These are phyloP conservation scores for Byssochlamys sp. DNA, from an alignment of 2,329 filamentous ascomycete species.

Conservation along the genomic window DNA sequence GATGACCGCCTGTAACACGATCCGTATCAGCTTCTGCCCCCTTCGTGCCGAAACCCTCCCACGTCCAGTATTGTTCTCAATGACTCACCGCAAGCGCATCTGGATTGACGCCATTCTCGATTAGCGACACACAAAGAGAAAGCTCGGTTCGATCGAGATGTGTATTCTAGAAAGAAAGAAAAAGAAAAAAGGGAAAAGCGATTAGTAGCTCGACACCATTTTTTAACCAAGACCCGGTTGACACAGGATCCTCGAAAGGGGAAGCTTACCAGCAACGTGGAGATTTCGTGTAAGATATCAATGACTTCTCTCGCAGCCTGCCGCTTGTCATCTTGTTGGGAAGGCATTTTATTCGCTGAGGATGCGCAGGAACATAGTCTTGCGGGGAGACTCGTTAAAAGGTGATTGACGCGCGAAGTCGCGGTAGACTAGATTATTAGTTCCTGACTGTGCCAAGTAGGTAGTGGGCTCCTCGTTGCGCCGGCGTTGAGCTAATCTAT, in stretches of 20 bases:
- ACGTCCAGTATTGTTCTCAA: background rate
- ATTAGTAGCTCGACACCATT: background rate
- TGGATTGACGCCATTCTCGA: constrained; percentile 93
- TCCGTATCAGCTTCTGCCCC: constrained; percentile 3
- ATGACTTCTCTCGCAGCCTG: constrained; percentile 43
- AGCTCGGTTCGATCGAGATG: constrained; percentile 81
- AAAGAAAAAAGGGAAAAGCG: background rate
- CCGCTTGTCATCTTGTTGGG: constrained; percentile 37
- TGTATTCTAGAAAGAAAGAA: constrained; percentile 59
- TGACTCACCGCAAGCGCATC: constrained; percentile 78
- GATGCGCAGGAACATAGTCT: background rate
- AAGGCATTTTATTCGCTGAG: constrained; percentile 21
- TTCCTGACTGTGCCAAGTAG: background rate
- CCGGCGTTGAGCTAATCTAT: no score
- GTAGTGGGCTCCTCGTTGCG: no score
- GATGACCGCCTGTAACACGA: constrained; percentile 32
- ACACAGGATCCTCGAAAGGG: background rate
- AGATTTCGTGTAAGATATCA: constrained; percentile 43
- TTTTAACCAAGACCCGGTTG: no score
- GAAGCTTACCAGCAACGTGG: constrained; percentile 34
- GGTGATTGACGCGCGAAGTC: background rate
- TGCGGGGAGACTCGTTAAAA: background rate
- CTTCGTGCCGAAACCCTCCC: background rate
- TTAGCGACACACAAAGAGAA: constrained; percentile 89
- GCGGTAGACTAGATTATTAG: background rate